A percentile compares a stretch with the other conserved stretches of the same genome.
Evolutionary conservation across 2,329 filamentous ascomycete genomes (phyloP).

Genomic region (Penicillium frequentans): DNA sequence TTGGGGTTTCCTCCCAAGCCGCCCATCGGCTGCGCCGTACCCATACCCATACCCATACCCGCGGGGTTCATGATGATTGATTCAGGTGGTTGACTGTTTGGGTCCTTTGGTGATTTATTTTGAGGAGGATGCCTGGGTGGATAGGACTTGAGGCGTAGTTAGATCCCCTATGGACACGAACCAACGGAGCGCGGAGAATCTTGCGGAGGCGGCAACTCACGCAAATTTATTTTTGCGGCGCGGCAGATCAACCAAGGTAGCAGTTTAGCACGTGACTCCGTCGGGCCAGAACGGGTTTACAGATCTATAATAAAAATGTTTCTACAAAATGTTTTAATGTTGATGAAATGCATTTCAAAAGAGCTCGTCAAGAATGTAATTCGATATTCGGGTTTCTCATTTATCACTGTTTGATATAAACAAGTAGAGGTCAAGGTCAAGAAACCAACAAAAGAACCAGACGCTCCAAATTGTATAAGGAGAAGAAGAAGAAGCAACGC

Average conservation of each 20-base stretch:
- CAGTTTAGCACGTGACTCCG: constrained; percentile 22
- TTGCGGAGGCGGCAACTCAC: constrained; percentile 32
- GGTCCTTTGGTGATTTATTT: neutral
- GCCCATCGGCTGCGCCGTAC: constrained; percentile 26
- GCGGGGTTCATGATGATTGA: constrained; percentile 36
- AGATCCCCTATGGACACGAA: constrained; percentile 2
- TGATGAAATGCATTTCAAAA: too few relatives aligned
- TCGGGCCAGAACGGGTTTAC: neutral
- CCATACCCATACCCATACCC: constrained; percentile 23
- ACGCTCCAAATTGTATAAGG: constrained; percentile 10
- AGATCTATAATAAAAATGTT: neutral
- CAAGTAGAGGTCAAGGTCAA: constrained; percentile 7
- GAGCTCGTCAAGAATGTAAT: neutral
- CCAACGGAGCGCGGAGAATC: constrained; percentile 19
- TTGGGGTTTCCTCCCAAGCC: constrained; percentile 28
- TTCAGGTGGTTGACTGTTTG: neutral
- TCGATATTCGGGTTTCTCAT: neutral
- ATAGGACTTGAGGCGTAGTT: neutral
- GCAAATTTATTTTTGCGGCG: constrained; percentile 38
- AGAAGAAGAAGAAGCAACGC: constrained; percentile 24
- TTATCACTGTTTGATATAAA: neutral
- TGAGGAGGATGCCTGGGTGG: neutral
- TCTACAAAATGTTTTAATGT: too few relatives aligned
- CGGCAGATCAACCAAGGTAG: constrained; percentile 10
- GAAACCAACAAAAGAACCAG: constrained; percentile 7